phyloP scores from a whole-genome alignment of 179 eudicot species.

The Nepenthes alata region DNA sequence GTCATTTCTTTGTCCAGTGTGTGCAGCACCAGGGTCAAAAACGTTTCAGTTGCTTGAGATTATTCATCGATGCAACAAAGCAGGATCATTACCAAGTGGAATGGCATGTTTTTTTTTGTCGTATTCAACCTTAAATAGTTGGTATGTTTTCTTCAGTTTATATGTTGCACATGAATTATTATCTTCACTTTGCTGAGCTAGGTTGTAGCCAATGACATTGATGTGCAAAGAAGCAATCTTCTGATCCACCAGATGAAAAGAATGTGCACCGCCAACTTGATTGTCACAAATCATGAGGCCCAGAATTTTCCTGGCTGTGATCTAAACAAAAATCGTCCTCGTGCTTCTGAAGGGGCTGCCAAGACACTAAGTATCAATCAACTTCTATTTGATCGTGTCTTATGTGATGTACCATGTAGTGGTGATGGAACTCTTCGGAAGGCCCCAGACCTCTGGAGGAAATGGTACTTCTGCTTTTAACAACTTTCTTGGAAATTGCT shows the following conservation, averaged over 20 bases:
- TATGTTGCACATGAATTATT: neutral
- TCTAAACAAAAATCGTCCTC: constrained; percentile 37
- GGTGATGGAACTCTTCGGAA: constrained; percentile 98
- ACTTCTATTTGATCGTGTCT: constrained; percentile 86
- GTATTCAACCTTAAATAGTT: neutral
- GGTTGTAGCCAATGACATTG: constrained; percentile 97
- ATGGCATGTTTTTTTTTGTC: constrained; percentile 23
- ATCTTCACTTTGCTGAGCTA: constrained; percentile 15
- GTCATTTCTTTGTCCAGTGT: constrained; percentile 48
- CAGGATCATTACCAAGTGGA: constrained; percentile 67
- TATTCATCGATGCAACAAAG: constrained; percentile 46
- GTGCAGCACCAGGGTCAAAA: constrained; percentile 99
- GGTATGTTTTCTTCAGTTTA: neutral
- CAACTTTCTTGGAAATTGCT: neutral
- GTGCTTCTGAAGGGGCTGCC: constrained; percentile 22
- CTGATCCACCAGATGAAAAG: constrained; percentile 98
- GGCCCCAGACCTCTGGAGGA: constrained; percentile 99
- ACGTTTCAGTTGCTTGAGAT: constrained; percentile 95
- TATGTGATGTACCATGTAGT: constrained; percentile 98
- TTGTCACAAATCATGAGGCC: constrained; percentile 96
- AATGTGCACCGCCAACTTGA: constrained; percentile 93
- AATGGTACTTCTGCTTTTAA: constrained; percentile 40
- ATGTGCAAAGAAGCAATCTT: constrained; percentile 95
- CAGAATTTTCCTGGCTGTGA: constrained; percentile 92
- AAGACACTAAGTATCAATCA: constrained; percentile 40